Conservation (phyloP, 805 yeast species). For the Zygosaccharomyces rouxii region DNA sequence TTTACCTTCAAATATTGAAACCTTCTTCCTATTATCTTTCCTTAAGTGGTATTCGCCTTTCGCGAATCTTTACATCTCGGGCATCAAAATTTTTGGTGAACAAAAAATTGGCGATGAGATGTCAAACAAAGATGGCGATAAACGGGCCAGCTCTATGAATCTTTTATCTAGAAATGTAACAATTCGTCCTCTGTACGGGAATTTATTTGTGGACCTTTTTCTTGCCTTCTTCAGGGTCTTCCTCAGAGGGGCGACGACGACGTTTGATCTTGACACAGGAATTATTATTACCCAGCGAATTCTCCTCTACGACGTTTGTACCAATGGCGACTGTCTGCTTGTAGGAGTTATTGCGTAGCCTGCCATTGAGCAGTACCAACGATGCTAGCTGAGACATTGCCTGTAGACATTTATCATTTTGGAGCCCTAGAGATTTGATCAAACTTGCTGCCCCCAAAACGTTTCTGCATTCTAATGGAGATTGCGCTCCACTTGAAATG, state of each 20-base stretch:
- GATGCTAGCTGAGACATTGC: conserved; percentile 59
- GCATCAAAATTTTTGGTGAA: background rate
- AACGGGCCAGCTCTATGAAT: conserved; percentile 1
- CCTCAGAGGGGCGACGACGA: conserved; percentile 6
- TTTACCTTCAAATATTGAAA: conserved; percentile 1
- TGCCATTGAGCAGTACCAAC: conserved; percentile 64
- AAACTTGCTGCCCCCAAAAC: conserved; percentile 65
- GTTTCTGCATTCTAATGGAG: conserved; percentile 56
- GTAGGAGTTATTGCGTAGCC: conserved; percentile 66
- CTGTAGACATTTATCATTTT: conserved; percentile 53
- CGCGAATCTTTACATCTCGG: conserved; percentile 2
- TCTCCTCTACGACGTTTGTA: conserved; percentile 29
- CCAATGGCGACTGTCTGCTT: conserved; percentile 70
- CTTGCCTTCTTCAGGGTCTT: conserved; percentile 7
- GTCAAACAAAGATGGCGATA: background rate
- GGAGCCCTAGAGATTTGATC: conserved; percentile 65
- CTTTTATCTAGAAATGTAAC: background rate
- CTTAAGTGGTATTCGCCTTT: conserved; percentile 1
- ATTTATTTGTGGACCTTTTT: conserved; percentile 1
- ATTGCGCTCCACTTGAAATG: conserved; percentile 67
- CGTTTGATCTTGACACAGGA: conserved; percentile 26
- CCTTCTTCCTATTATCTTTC: conserved; percentile 4
- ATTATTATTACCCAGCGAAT: conserved; percentile 12
- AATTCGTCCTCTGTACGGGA: background rate
- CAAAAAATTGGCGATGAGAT: conserved; percentile 5